phyloP scores from a whole-genome alignment of 1,284 basidiomycete genomes.

The Apiotrichum mycotoxinovorans region DNA sequence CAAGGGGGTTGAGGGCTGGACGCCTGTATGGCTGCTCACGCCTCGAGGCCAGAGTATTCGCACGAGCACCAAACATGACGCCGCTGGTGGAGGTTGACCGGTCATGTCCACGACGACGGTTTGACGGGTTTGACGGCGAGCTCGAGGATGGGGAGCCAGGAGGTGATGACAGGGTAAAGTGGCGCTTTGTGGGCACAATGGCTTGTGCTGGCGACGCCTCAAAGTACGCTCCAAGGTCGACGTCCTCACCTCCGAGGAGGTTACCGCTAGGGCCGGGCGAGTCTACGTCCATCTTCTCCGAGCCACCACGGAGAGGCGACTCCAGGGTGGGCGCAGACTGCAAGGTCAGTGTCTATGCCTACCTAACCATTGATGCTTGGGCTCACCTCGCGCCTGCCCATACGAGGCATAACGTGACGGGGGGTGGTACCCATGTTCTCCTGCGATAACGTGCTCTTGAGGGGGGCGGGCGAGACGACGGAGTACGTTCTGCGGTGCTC shows the following conservation, averaged over 20 bases:
- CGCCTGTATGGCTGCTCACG: constrained; percentile 30
- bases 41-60: constrained; percentile 26
- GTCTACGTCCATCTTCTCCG: constrained; percentile 41
- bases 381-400: constrained; percentile 35
- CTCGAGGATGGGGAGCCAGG: constrained; percentile 42
- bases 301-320: constrained; percentile 8
- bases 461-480: constrained; percentile 24
- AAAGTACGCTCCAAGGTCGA: constrained; percentile 41
- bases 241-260: constrained; percentile 33
- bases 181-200: constrained; percentile 32
- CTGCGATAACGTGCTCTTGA: constrained; percentile 39
- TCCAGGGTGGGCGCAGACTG: constrained; percentile 19
- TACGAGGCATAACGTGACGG: constrained; percentile 20
- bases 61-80: constrained; percentile 33
- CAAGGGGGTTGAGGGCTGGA: constrained; percentile 28
- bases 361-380: neutral
- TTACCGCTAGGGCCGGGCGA: constrained; percentile 27
- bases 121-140: constrained; percentile 46
- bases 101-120: constrained; percentile 38
- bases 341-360: neutral
- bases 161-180: constrained; percentile 30
- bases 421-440: constrained; percentile 34
- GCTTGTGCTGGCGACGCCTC: constrained; percentile 41
- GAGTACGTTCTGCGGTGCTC: constrained; percentile 22
- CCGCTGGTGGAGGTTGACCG: constrained; percentile 37